These are phyloP conservation scores for Dioszegia aurantiaca DNA, from an alignment of 768 basidiomycete species.

Conservation along the genomic window DNA sequence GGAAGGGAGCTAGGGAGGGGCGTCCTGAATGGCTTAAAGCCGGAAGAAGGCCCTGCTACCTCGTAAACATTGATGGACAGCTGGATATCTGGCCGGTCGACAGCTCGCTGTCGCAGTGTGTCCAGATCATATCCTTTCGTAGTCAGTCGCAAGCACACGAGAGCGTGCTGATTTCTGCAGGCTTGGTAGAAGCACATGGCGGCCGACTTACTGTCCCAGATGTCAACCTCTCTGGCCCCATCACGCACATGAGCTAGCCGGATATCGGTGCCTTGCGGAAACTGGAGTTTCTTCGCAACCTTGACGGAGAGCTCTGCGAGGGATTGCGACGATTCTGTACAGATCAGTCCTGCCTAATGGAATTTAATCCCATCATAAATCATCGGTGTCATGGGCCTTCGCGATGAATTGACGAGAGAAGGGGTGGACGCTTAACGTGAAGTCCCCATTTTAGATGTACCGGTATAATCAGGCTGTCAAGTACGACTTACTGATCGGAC, in stretches of 20 bases:
- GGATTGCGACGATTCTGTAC: too few species aligned
- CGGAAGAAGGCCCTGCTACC: background rate
- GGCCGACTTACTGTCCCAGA: constrained; percentile 36
- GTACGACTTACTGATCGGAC: too few species aligned
- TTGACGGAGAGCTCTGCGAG: background rate
- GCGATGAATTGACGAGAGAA: too few species aligned
- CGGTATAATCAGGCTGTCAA: too few species aligned
- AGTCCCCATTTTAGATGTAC: too few species aligned
- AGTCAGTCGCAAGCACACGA: background rate
- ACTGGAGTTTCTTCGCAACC: constrained; percentile 14
- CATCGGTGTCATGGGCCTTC: too few species aligned
- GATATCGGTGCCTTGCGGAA: constrained; percentile 5
- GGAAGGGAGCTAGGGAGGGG: background rate
- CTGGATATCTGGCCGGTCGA: background rate
- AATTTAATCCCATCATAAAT: too few species aligned
- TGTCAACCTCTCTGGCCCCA: constrained; percentile 25
- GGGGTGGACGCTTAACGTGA: too few species aligned
- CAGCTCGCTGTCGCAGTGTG: constrained; percentile 14
- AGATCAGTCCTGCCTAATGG: too few species aligned
- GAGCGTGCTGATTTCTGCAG: too few species aligned
- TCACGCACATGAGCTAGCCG: constrained; percentile 28
- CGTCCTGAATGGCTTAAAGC: background rate
- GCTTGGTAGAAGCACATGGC: too few species aligned
- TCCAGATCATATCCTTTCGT: constrained; percentile 17
- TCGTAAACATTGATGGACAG: constrained; percentile 16